Evolutionary conservation across 192 early-diverging fungal species (phyloP).

Genomic region (Coemansia sp.): DNA sequence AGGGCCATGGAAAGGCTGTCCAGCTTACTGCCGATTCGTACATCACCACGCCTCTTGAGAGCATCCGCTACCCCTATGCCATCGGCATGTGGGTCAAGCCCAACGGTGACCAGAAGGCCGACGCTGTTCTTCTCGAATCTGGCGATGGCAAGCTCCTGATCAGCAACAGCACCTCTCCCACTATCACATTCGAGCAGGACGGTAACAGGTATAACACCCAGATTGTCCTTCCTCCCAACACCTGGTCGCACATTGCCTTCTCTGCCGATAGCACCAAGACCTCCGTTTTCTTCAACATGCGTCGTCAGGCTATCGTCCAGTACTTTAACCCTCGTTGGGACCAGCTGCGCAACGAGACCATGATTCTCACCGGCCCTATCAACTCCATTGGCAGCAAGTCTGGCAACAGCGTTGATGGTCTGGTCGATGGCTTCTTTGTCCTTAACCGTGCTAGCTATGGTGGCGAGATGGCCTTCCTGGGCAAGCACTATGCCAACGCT

Average conservation of each 20-base stretch:
- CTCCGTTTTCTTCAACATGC: conserved; percentile 43
- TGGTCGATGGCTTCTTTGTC: conserved; percentile 41
- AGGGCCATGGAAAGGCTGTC: conserved; percentile 41
- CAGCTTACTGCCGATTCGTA: conserved; percentile 33
- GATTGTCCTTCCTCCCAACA: conserved; percentile 26
- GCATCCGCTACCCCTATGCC: conserved; percentile 43
- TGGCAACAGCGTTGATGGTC: conserved; percentile 40
- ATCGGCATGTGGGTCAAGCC: conserved; percentile 50
- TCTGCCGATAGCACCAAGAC: conserved; percentile 35
- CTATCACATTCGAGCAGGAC: conserved; percentile 42
- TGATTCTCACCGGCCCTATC: conserved; percentile 35
- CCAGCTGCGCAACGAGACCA: conserved; percentile 35
- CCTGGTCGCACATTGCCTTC: conserved; percentile 47
- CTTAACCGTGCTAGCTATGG: conserved; percentile 30
- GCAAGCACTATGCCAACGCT: conserved; percentile 37
- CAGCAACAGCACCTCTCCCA: conserved; percentile 34
- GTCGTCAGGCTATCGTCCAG: conserved; percentile 27
- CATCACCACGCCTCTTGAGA: conserved; percentile 40
- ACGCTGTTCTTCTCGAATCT: conserved; percentile 41
- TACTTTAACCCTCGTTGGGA: conserved; percentile 47
- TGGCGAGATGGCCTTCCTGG: conserved; percentile 47
- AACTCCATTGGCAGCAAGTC: conserved; percentile 34
- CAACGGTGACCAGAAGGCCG: conserved; percentile 27
- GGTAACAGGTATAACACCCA: conserved; percentile 44
- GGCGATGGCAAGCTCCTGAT: conserved; percentile 39